phyloP scores from a whole-genome alignment of 495 filamentous ascomycete species.

The Trichoderma erinaceum region DNA sequence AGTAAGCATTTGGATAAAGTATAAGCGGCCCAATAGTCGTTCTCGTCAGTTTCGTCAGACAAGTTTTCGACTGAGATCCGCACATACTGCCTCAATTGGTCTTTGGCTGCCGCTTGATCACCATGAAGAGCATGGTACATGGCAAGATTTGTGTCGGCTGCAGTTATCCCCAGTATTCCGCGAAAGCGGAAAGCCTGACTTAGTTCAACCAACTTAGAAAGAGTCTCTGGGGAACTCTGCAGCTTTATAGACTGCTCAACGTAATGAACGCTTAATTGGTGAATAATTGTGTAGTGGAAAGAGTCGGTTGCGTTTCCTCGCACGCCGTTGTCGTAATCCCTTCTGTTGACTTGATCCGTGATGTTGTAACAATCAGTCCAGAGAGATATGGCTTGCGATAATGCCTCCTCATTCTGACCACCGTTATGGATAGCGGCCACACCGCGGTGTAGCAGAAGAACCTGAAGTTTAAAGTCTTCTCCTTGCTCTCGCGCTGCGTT shows the following conservation, averaged over 20 bases:
- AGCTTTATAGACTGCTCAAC: background rate
- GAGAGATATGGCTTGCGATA: background rate
- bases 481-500: background rate
- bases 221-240: background rate
- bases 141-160: background rate
- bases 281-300: background rate
- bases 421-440: background rate
- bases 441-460: background rate
- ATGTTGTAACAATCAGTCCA: background rate
- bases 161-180: background rate
- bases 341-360: background rate
- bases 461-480: background rate
- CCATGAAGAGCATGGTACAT: background rate
- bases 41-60: constrained; percentile 3
- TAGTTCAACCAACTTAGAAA: background rate
- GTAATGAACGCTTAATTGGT: background rate
- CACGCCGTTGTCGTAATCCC: background rate
- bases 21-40: constrained; percentile 2
- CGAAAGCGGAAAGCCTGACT: background rate
- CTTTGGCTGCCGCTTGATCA: background rate
- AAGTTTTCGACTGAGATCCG: background rate
- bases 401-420: background rate
- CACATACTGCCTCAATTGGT: background rate
- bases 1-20: background rate
- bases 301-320: background rate